A percentile compares a stretch with the other conserved stretches of the same genome.
Conservation (phyloP, 2,329 filamentous ascomycete genomes). For the Diaporthe eres region DNA sequence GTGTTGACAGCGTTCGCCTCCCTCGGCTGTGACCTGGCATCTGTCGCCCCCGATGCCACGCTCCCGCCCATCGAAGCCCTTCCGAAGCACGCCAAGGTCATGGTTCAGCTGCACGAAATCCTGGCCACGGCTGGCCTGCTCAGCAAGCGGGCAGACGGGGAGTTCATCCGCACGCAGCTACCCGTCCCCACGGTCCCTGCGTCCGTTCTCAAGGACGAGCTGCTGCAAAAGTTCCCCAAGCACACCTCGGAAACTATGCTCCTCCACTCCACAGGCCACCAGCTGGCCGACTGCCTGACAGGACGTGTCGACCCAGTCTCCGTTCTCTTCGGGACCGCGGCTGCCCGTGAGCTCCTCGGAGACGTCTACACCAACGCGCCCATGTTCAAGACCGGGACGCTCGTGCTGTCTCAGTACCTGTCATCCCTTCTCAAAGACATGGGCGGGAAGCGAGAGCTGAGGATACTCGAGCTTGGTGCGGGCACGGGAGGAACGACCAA, state of each 20-base stretch:
- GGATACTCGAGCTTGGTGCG: conserved; percentile 59
- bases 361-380: conserved; percentile 54
- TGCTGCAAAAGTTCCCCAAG: conserved; percentile 50
- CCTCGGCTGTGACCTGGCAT: conserved; percentile 48
- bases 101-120: conserved; percentile 48
- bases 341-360: conserved; percentile 48
- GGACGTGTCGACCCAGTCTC: conserved; percentile 54
- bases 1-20: conserved; percentile 50
- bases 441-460: conserved; percentile 44
- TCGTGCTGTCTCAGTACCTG: conserved; percentile 45
- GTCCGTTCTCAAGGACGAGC: conserved; percentile 44
- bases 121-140: conserved; percentile 47
- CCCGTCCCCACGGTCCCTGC: conserved; percentile 34
- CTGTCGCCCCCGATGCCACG: conserved; percentile 42
- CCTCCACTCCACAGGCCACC: conserved; percentile 49
- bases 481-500: conserved; percentile 60
- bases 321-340: conserved; percentile 55
- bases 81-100: conserved; percentile 47
- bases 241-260: conserved; percentile 52
- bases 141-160: neutral
- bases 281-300: conserved; percentile 55
- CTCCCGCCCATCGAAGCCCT: conserved; percentile 44
- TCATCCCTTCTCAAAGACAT: conserved; percentile 18
- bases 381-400: conserved; percentile 45
- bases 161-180: conserved; percentile 37